phyloP scores from a whole-genome alignment of 1,139 yeast species.

The Pneumocystis sp. region DNA sequence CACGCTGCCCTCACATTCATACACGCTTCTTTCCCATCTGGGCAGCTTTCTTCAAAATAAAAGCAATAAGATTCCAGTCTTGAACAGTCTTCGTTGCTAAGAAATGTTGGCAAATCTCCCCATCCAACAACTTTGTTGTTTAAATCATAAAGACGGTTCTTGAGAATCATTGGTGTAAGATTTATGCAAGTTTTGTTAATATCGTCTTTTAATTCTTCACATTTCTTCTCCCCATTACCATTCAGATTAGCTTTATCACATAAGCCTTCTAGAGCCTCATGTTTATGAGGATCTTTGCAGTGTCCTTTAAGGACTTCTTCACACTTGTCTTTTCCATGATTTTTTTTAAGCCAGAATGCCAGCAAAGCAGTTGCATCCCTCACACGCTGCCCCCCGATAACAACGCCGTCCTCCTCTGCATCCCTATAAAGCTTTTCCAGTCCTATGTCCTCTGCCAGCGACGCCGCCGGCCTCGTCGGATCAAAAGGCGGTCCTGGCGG shows the following conservation, averaged over 20 bases:
- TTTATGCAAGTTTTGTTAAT: background rate
- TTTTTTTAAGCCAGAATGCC: background rate
- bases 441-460: background rate
- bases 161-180: background rate
- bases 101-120: background rate
- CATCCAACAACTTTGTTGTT: no score
- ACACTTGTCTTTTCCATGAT: background rate
- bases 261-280: background rate
- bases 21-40: background rate
- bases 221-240: background rate
- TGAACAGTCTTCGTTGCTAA: background rate
- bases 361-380: background rate
- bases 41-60: background rate
- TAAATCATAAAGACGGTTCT: background rate
- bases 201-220: background rate
- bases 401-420: background rate
- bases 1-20: background rate
- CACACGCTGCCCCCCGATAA: background rate
- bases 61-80: background rate
- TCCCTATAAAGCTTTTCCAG: background rate
- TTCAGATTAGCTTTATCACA: background rate
- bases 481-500: background rate
- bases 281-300: background rate
- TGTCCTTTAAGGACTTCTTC: background rate
- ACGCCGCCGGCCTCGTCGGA: background rate